These are phyloP conservation scores for Clausena lansium DNA, from an alignment of 345 rosid genomes.

Conservation along the genomic window DNA sequence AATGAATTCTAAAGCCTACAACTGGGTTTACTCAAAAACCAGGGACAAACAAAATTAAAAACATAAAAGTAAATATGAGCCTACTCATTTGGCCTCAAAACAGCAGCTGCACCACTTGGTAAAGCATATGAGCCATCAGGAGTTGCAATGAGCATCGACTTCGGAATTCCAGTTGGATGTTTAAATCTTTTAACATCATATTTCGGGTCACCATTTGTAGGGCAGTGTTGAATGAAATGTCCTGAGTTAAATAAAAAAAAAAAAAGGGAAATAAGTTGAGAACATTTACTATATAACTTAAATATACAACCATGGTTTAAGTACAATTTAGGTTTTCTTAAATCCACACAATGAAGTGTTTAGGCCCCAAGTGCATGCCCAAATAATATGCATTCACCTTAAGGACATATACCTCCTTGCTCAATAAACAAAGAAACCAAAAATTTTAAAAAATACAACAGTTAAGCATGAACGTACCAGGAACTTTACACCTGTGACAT, in stretches of 20 bases:
- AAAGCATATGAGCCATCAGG: slow-evolving; percentile 97
- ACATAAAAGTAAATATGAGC: slow-evolving; percentile 14
- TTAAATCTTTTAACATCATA: slow-evolving; percentile 87
- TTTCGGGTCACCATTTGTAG: slow-evolving; percentile 95
- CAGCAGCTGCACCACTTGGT: slow-evolving; percentile 97
- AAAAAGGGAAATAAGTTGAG: slow-evolving; percentile 6
- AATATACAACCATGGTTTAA: neutral
- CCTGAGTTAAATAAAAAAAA: slow-evolving; percentile 66
- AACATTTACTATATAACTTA: neutral
- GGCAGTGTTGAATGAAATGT: slow-evolving; percentile 98
- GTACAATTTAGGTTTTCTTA: neutral
- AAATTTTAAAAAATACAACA: neutral
- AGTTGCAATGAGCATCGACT: slow-evolving; percentile 93
- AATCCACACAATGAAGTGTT: neutral
- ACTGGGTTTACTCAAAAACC: neutral
- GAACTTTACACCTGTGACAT: slow-evolving; percentile 92
- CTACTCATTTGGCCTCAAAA: slow-evolving; percentile 95
- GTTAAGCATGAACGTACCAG: slow-evolving; percentile 57
- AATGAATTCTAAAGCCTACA: neutral
- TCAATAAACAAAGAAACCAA: neutral
- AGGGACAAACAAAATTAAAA: slow-evolving; percentile 1
- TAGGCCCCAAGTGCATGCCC: neutral
- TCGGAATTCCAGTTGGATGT: slow-evolving; percentile 97
- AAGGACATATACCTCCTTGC: neutral
- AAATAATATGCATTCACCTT: neutral